Conservation (phyloP, 768 basidiomycete genomes). For the Tephrocybe sp. region DNA sequence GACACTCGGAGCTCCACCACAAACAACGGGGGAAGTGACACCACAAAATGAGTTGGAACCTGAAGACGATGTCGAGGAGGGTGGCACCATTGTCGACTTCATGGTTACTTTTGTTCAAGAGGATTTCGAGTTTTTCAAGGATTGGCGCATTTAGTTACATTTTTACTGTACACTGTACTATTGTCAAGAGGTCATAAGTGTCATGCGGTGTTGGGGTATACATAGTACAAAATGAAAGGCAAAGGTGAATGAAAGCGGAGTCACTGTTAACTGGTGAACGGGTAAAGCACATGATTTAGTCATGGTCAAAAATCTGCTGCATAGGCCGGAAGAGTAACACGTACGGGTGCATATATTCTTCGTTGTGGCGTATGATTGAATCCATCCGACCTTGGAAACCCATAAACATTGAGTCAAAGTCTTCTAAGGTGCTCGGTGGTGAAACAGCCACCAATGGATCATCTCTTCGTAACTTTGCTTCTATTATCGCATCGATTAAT, state of each 20-base stretch:
- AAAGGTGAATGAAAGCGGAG: not conserved
- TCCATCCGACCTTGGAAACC: conserved; percentile 14
- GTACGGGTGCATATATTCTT: not conserved
- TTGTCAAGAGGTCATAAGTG: not conserved
- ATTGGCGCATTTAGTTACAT: conserved; percentile 58
- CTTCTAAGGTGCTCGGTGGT: conserved; percentile 8
- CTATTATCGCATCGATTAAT: conserved; percentile 19
- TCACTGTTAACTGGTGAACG: too few relatives aligned
- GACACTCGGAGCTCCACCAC: conserved; percentile 6
- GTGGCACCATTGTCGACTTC: conserved; percentile 80
- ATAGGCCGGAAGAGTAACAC: not conserved
- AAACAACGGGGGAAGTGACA: conserved; percentile 27
- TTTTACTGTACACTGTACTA: not conserved
- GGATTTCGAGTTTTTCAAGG: conserved; percentile 71
- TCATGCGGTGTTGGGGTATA: not conserved
- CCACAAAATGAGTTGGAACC: conserved; percentile 36
- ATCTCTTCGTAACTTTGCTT: conserved; percentile 13
- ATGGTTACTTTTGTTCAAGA: conserved; percentile 69
- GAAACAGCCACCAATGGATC: not conserved
- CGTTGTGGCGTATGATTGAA: conserved; percentile 11
- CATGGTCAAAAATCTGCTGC: too few relatives aligned
- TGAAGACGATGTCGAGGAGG: conserved; percentile 54
- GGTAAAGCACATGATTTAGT: too few relatives aligned
- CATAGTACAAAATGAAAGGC: not conserved
- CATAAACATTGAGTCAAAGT: conserved; percentile 20